Percentiles rank a stretch among this genome's conserved stretches.
Evolutionary conservation across 345 rosid species (phyloP).

Genomic region (Fremontodendron californicum): DNA sequence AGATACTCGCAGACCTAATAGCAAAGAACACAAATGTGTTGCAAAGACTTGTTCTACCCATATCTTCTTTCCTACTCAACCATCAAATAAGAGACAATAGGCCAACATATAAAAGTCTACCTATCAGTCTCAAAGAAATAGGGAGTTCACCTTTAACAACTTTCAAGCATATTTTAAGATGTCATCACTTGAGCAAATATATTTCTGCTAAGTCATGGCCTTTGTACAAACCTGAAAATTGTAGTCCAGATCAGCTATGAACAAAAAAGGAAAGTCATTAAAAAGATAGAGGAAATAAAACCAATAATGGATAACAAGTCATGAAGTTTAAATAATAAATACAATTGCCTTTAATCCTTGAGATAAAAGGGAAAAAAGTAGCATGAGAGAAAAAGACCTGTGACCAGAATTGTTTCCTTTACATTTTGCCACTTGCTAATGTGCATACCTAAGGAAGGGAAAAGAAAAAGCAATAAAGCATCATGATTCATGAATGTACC

Average conservation of each 20-base stretch:
- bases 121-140: slow-evolving; percentile 75
- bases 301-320: neutral
- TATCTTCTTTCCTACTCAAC: neutral
- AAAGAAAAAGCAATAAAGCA: neutral
- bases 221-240: slow-evolving; percentile 65
- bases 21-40: slow-evolving; percentile 16
- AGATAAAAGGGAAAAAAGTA: neutral
- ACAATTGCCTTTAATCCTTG: neutral
- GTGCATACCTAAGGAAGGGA: neutral
- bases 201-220: slow-evolving; percentile 63
- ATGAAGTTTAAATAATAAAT: slow-evolving; percentile 3
- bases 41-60: slow-evolving; percentile 5
- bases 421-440: neutral
- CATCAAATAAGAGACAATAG: neutral
- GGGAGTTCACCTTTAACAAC: slow-evolving; percentile 91
- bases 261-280: neutral
- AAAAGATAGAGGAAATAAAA: neutral
- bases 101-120: slow-evolving; percentile 30
- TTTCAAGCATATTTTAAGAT: slow-evolving; percentile 66
- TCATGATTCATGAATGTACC: slow-evolving; percentile 42
- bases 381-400: neutral
- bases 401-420: neutral
- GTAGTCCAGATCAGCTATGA: slow-evolving; percentile 4
- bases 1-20: slow-evolving; percentile 75
- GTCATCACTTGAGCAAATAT: slow-evolving; percentile 61